Evolutionary conservation across 2,329 filamentous ascomycete genomes (phyloP), one percentile per base, ranked within the genome.

Genomic region (Aurifilum marmelostoma): DNA sequence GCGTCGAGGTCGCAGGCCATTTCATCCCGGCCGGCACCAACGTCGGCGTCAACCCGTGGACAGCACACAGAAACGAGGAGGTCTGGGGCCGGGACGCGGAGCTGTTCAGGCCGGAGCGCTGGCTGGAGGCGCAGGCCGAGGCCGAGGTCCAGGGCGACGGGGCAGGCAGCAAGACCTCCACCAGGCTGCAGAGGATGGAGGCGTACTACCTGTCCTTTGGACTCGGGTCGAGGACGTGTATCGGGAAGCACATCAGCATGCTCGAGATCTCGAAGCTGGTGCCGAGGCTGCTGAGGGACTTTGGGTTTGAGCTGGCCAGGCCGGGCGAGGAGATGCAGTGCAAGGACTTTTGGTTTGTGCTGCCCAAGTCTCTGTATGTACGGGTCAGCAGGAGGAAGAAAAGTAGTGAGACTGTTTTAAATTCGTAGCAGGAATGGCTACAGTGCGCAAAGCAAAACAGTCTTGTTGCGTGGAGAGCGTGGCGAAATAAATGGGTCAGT

Each of bases 1-100:
- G 85, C 0, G 77, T 78, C 0, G 77, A 79, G 7, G 77, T 87
- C 7, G 77, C 77, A 1, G 67, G 69, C 2, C 39, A 56, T 11
- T 67, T 66, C 39, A 7, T 71, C 11, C 69, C 69, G 8, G 65
- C 61, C 12, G 68, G 68, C 7, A 70, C 68, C 50, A 67, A 65
- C 47, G 62, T 70, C 56, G 68, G 68, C 65, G 59, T 70, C 37
- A 70, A 70, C 34, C 63, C 69, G 8, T 70, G 63, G 69, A 67
- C 68, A 21, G 69, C 69, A 58, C 69, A 70, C 60, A 52, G 67
- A 7, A 68, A 68, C 32, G 56, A 68, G 63, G 34, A 56, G 2
- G 63, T 70, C 29, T 70, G 69, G 69, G 69, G 69, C 24, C 21
- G 18, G 3, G 69, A 70, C 24, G 69, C 66, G 24, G 52, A 63